phyloP scores from a whole-genome alignment of 768 basidiomycete genomes.

The Podaxis sp. region DNA sequence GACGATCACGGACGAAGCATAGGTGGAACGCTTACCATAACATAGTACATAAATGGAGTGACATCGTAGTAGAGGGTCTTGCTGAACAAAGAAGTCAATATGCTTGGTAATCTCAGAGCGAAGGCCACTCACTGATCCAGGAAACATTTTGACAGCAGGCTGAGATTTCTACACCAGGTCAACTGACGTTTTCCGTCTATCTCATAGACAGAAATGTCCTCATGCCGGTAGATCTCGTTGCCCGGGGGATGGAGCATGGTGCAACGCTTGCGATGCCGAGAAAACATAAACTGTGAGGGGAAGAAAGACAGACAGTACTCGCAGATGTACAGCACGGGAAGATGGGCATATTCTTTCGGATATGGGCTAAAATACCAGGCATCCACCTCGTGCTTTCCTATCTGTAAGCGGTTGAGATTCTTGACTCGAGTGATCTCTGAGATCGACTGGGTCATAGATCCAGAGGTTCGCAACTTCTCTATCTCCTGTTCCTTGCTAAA shows the following conservation, averaged over 20 bases:
- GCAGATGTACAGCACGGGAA: constrained; percentile 95
- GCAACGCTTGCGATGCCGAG: constrained; percentile 89
- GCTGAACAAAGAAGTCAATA: constrained; percentile 41
- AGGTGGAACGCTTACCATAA: constrained; percentile 67
- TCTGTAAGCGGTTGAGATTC: constrained; percentile 95
- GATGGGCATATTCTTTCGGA: constrained; percentile 96
- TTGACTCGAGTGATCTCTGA: constrained; percentile 98
- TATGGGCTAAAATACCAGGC: constrained; percentile 99
- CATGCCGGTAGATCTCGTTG: constrained; percentile 98
- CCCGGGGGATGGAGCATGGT: constrained; percentile 93
- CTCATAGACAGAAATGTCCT: constrained; percentile 97
- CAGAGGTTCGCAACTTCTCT: constrained; percentile 95
- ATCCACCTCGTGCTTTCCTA: constrained; percentile 95
- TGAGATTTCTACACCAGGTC: constrained; percentile 96
- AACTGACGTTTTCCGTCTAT: constrained; percentile 96
- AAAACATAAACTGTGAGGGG: constrained; percentile 87
- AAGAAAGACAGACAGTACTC: constrained; percentile 97
- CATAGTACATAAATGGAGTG: constrained; percentile 99
- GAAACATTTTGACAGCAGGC: constrained; percentile 96
- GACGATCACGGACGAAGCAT: constrained; percentile 5
- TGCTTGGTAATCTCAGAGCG: constrained; percentile 12
- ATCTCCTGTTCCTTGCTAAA: constrained; percentile 99
- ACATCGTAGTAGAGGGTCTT: constrained; percentile 99
- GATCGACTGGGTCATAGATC: constrained; percentile 98
- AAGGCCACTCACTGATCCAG: constrained; percentile 82